Conservation (phyloP, 139 green algal species). For the Desmodesmus armatus region DNA sequence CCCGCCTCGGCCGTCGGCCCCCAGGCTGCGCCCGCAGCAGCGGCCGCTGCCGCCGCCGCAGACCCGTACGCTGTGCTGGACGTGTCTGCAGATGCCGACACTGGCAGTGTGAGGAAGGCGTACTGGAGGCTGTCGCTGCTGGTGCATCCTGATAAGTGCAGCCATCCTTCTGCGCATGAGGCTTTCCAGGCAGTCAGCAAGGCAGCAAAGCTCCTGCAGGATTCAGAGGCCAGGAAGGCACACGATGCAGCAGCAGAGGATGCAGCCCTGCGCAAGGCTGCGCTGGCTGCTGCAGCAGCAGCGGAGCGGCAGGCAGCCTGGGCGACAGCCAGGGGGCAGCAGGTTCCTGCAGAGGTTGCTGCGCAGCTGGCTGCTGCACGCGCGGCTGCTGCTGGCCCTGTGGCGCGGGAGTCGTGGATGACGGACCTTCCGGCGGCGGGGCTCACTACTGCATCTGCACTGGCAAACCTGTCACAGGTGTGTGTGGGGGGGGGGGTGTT, state of each 20-base stretch:
- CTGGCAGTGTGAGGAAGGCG: slow-evolving; percentile 74
- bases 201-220: slow-evolving; percentile 75
- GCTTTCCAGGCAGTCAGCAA: slow-evolving; percentile 81
- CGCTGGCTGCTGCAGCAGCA: slow-evolving; percentile 55
- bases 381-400: slow-evolving; percentile 36
- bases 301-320: slow-evolving; percentile 76
- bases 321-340: slow-evolving; percentile 69
- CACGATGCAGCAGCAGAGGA: slow-evolving; percentile 73
- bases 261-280: slow-evolving; percentile 60
- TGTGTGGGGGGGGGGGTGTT: no score
- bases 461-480: slow-evolving; percentile 37
- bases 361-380: slow-evolving; percentile 59
- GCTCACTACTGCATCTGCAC: not conserved
- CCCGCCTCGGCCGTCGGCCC: not conserved
- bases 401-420: slow-evolving; percentile 82
- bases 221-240: slow-evolving; percentile 48
- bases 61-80: slow-evolving; percentile 82
- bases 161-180: slow-evolving; percentile 59
- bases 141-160: slow-evolving; percentile 91
- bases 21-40: not conserved
- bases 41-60: not conserved
- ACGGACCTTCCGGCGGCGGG: slow-evolving; percentile 74
- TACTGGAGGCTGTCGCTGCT: slow-evolving; percentile 89
- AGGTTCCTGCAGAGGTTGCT: slow-evolving; percentile 36
- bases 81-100: slow-evolving; percentile 45